Evolutionary conservation across 1,139 yeast species (phyloP), one percentile per base, ranked within the genome.

Genomic region (Magnusiomyces suaveolens): DNA sequence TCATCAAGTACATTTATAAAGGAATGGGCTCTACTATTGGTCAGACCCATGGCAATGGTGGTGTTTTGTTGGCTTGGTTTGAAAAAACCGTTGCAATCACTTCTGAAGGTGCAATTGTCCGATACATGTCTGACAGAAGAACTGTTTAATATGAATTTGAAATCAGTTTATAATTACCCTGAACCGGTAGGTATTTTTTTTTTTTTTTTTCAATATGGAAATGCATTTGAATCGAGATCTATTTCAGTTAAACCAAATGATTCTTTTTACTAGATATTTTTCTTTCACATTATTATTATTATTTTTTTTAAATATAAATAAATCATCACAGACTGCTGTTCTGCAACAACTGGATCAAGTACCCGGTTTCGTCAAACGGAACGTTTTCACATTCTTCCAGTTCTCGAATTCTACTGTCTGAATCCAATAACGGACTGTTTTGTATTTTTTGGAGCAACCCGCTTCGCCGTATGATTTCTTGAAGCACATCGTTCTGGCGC

Each of bases 101-200:
- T 16, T 97, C 97, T 20, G 82, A 86, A 67, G 96, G 96, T 12
- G 87, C 96, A 46, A 84, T 92, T 63, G 86, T 87, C 52, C 82
- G 96, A 63, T 88, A 81, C 69, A 76, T 89, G 72, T 80, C 89
- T 51, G 97, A 90, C 70, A 80, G 95, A 73, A 79, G 94, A 67
- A 81, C 88, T 18, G 87, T 88, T 47, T 85, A 70, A 18, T 36
- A 29, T 29, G 36, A 29, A 6, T 29, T 29, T 29, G 6, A 8
- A 8, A 29, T 29, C 12, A n/a, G n/a, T n/a, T n/a, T n/a, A n/a
- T n/a, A n/a, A n/a, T n/a, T n/a, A n/a, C n/a, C n/a, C n/a, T n/a
- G n/a, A n/a, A n/a, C n/a, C n/a, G n/a, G n/a, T n/a, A n/a, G n/a
- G n/a, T n/a, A n/a, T n/a, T n/a, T n/a, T n/a, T 32, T 32, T 32